Conservation (phyloP, 169 alveolate species). For the Eimeria necatrix region DNA sequence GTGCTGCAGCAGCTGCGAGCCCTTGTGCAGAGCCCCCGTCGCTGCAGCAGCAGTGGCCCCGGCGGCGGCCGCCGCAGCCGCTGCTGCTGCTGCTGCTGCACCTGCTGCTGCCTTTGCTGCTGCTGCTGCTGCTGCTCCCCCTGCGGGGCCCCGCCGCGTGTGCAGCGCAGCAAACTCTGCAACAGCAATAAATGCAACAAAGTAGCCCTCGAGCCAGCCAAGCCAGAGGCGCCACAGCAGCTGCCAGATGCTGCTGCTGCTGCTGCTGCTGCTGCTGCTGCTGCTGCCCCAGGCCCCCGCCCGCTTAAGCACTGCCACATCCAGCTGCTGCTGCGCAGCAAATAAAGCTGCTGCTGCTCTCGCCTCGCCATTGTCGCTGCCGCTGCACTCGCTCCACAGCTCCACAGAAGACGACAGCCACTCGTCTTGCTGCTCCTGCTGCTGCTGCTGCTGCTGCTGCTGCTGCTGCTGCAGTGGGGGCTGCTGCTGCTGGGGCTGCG, state of each 20-base stretch:
- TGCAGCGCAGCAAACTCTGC: neutral
- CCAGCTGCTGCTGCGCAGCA: neutral
- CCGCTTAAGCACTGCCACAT: neutral
- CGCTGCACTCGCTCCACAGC: neutral
- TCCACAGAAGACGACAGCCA: neutral
- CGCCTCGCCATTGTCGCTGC: neutral
- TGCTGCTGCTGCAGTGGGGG: constrained; percentile 19
- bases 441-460: constrained; percentile 3
- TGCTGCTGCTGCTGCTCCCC: neutral
- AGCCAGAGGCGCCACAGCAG: neutral
- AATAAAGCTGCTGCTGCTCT: neutral
- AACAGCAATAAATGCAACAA: neutral
- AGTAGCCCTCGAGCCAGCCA: neutral
- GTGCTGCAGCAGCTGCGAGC: neutral
- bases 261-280: no score
- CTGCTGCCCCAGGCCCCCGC: neutral
- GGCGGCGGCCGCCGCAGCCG: neutral
- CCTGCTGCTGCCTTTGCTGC: neutral
- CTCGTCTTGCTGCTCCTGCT: neutral
- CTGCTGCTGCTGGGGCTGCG: neutral
- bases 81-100: constrained; percentile 4
- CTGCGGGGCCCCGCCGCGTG: neutral
- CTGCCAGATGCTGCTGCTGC: neutral
- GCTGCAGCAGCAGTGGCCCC: neutral
- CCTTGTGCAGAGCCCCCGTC: neutral